phyloP scores from a whole-genome alignment of 2,329 filamentous ascomycete species.

The Helicocarpus griseus region DNA sequence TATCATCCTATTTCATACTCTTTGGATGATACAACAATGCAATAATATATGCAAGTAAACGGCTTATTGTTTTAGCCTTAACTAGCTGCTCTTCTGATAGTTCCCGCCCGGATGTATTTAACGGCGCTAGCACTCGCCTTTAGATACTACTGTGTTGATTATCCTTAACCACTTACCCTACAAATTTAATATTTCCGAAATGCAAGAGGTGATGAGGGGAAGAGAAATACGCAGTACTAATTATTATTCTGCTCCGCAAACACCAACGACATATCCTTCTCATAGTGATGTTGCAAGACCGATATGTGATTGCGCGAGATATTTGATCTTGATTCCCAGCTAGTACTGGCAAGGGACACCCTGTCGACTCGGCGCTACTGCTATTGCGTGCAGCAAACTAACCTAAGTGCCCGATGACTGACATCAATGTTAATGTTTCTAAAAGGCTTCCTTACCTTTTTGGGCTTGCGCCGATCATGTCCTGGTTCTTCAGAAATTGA shows the following conservation, averaged over 20 bases:
- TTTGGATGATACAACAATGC: neutral
- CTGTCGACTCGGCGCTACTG: neutral
- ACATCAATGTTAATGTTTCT: neutral
- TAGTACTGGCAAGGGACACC: neutral
- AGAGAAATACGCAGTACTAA: no score
- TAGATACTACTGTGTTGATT: no score
- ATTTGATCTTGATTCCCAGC: neutral
- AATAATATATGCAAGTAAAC: neutral
- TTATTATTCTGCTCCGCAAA: no score
- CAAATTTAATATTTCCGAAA: no score
- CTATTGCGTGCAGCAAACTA: neutral
- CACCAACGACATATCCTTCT: neutral
- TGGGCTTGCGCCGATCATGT: conserved; percentile 1
- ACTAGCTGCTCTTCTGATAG: neutral
- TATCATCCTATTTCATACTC: neutral
- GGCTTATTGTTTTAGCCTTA: neutral
- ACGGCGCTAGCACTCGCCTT: no score
- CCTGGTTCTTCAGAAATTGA: neutral
- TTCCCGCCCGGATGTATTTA: no score
- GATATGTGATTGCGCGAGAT: no score
- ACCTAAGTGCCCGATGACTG: neutral
- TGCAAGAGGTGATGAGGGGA: no score
- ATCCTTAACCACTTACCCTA: no score
- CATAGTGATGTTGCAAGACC: no score
- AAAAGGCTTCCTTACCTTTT: conserved; percentile 1